Conservation (phyloP, 2,329 filamentous ascomycete species). For the Talaromyces sp. region DNA sequence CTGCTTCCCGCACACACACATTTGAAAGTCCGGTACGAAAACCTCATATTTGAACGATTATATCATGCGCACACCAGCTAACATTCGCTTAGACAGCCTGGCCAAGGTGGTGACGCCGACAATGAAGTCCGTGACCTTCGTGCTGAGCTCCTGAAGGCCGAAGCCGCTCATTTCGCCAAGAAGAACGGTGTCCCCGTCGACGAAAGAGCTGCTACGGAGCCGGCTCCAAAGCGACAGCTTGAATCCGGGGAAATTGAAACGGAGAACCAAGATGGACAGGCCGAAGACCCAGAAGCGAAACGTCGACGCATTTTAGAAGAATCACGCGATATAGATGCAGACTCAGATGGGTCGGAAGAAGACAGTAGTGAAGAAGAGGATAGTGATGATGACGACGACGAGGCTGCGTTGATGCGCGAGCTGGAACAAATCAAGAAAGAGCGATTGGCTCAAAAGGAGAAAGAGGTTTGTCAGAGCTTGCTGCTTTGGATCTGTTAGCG, state of each 20-base stretch:
- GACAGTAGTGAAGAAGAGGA: slow-evolving; percentile 59
- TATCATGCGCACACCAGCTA: slow-evolving; percentile 12
- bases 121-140: slow-evolving; percentile 74
- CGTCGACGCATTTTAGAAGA: slow-evolving; percentile 84
- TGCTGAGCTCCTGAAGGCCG: slow-evolving; percentile 85
- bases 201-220: slow-evolving; percentile 43
- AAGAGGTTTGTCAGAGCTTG: slow-evolving; percentile 55
- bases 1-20: slow-evolving; percentile 91
- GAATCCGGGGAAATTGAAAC: slow-evolving; percentile 51
- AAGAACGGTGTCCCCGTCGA: slow-evolving; percentile 66
- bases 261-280: slow-evolving; percentile 43
- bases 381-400: slow-evolving; percentile 71
- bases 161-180: slow-evolving; percentile 85
- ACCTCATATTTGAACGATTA: not conserved
- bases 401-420: slow-evolving; percentile 87
- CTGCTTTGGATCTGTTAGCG: not conserved
- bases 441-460: slow-evolving; percentile 76
- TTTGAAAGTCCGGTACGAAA: slow-evolving; percentile 75
- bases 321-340: slow-evolving; percentile 83
- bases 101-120: slow-evolving; percentile 84
- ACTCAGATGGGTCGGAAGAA: slow-evolving; percentile 66
- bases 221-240: slow-evolving; percentile 65
- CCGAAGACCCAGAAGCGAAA: slow-evolving; percentile 75
- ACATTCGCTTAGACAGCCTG: slow-evolving; percentile 63
- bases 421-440: slow-evolving; percentile 92